phyloP scores from a whole-genome alignment of 805 yeast genomes.

The Sugiyamaella americana region DNA sequence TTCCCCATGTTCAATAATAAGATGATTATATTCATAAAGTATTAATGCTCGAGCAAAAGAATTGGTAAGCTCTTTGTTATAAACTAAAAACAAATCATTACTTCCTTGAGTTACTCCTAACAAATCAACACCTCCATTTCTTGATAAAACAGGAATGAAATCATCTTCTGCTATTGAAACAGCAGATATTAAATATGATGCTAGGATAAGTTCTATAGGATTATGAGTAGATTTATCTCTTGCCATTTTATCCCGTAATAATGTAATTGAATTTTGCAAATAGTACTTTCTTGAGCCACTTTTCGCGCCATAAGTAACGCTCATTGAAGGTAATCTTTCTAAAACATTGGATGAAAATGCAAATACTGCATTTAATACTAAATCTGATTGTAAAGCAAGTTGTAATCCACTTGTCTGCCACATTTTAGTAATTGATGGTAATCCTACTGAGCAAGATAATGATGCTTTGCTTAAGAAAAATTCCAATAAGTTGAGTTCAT shows the following conservation, averaged over 20 bases:
- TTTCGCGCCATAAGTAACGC: no score
- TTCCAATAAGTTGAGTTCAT: no score
- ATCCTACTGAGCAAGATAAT: constrained; percentile 2
- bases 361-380: constrained; percentile 5
- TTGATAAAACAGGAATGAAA: constrained; percentile 4
- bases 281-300: not conserved
- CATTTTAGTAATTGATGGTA: not conserved
- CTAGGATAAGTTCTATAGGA: constrained; percentile 3
- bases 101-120: constrained; percentile 5
- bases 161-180: not conserved
- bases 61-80: no score
- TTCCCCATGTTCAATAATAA: no score
- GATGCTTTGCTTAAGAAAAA: constrained; percentile 2
- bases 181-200: constrained; percentile 1
- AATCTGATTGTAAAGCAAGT: not conserved
- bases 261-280: not conserved
- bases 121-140: constrained; percentile 2
- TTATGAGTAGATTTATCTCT: constrained; percentile 1
- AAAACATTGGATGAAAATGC: constrained; percentile 1
- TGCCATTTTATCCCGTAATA: constrained; percentile 3
- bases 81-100: not conserved
- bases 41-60: no score
- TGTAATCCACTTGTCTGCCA: not conserved
- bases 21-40: no score
- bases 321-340: no score